Evolutionary conservation across 495 filamentous ascomycete genomes (phyloP), one percentile per base, ranked within the genome.

Genomic region (Eremomyces bilateralis): DNA sequence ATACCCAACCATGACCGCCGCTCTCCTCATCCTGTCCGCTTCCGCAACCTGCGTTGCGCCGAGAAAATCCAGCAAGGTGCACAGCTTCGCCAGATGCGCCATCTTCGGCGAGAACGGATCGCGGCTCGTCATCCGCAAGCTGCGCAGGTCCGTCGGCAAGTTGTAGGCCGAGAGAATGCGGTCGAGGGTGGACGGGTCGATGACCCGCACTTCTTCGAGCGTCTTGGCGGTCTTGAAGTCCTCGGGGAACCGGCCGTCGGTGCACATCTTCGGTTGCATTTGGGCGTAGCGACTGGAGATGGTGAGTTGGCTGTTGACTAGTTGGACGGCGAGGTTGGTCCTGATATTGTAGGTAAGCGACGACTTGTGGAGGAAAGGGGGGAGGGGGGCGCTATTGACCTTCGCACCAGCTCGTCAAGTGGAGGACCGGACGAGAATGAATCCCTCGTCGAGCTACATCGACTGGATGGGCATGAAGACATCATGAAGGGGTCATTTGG

Each of bases 201-300:
- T 43, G 3, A 42, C 16, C 29, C 36, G 41, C 15, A 53, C 19
- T 29, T 52, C 52, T 17, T 53, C 44, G 3, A 57, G 18, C 24
- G 51, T 46, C 30, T 36, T 48, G 17, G 44, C 45, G 1, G 40
- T 28, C 21, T 33, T 33, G 34, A 56, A 57, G 12, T 54, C 41
- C 0, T 20, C 15, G 6, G 55, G 55, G 29, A 51, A 54, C 15
- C 41, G 33, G 6, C 46, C 49, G 31, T 54, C 41, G 10, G 6
- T 20, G 21, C 47, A 53, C 49, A 57, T 48, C 39, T 47, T 57
- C 2, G 54, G 54, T 22, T 57, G 53, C 20, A 59, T 19, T 27
- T 54, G 45, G 12, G 41, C 42, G 33, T 50, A 46, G 22, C 29
- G 37, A 13, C 43, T 36, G 4, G 25, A 20, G 13, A 20, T 18